These are phyloP conservation scores for Aquilaria malaccensis DNA, from an alignment of 345 rosid species.

Conservation along the genomic window DNA sequence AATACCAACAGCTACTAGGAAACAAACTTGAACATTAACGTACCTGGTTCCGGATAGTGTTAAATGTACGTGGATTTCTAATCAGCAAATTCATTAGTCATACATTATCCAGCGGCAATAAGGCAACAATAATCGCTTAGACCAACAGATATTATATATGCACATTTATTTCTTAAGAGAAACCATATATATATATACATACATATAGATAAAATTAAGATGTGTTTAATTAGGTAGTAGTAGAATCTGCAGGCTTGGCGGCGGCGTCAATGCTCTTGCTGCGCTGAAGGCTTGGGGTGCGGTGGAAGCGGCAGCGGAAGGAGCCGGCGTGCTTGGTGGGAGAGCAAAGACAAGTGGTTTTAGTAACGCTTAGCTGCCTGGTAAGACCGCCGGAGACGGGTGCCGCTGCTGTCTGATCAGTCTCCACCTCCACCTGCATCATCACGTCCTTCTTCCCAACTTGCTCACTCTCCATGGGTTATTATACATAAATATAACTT, in stretches of 20 bases:
- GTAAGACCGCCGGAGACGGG: constrained; percentile 16
- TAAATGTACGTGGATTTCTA: no score
- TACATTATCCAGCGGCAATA: no score
- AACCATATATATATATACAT: background rate
- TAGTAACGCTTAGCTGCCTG: constrained; percentile 49
- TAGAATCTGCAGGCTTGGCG: constrained; percentile 17
- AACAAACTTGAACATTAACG: no score
- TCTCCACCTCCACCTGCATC: constrained; percentile 30
- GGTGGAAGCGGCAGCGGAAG: constrained; percentile 50
- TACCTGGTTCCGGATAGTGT: no score
- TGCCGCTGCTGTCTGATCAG: constrained; percentile 10
- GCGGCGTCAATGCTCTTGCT: constrained; percentile 50
- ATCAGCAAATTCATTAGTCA: no score
- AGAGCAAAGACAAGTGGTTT: constrained; percentile 57
- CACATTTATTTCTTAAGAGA: background rate
- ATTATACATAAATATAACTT: background rate
- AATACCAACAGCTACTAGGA: no score
- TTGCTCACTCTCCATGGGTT: constrained; percentile 24
- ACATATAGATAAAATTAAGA: background rate
- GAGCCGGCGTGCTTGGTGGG: constrained; percentile 77
- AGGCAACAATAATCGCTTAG: background rate
- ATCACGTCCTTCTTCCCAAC: constrained; percentile 9
- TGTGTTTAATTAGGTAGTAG: background rate
- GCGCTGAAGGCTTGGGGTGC: constrained; percentile 39
- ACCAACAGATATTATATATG: background rate